These are phyloP conservation scores for Crithidia brevicula DNA, from an alignment of 208 protist genomes.

Conservation along the genomic window DNA sequence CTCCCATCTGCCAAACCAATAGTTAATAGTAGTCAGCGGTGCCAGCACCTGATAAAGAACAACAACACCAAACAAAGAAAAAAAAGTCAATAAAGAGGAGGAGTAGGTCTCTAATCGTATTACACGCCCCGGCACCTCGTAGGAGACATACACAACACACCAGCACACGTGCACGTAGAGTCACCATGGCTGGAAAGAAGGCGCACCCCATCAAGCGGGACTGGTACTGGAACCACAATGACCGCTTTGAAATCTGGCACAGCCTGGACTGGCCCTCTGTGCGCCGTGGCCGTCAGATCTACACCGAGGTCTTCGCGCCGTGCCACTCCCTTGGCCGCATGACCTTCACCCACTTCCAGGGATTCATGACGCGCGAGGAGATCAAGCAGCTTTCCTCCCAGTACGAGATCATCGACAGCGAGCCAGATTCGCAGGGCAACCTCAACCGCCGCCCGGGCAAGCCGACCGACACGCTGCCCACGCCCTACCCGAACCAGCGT, in stretches of 20 bases:
- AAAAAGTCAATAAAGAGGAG: slow-evolving; percentile 23
- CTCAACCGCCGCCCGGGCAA: slow-evolving; percentile 97
- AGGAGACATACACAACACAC: background rate
- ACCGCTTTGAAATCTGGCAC: slow-evolving; percentile 89
- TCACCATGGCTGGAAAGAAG: slow-evolving; percentile 83
- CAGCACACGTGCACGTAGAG: slow-evolving; percentile 10
- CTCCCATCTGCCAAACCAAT: background rate
- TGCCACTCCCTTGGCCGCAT: slow-evolving; percentile 97
- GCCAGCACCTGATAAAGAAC: slow-evolving; percentile 6
- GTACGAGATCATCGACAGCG: slow-evolving; percentile 94
- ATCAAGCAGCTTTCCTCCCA: slow-evolving; percentile 95
- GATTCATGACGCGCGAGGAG: slow-evolving; percentile 97
- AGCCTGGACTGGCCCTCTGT: slow-evolving; percentile 93
- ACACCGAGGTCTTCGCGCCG: slow-evolving; percentile 97
- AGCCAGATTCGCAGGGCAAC: slow-evolving; percentile 96
- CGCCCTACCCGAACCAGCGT: slow-evolving; percentile 97
- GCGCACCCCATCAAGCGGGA: slow-evolving; percentile 87
- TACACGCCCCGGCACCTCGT: background rate
- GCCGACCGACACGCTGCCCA: slow-evolving; percentile 96
- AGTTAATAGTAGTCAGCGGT: slow-evolving; percentile 16
- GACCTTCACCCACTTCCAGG: slow-evolving; percentile 97
- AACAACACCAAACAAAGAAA: slow-evolving; percentile 13
- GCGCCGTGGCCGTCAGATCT: slow-evolving; percentile 97
- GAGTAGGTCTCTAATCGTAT: background rate
- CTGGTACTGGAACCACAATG: slow-evolving; percentile 93